These are phyloP conservation scores for Poronia punctata DNA, from an alignment of 495 filamentous ascomycete genomes.

Conservation along the genomic window DNA sequence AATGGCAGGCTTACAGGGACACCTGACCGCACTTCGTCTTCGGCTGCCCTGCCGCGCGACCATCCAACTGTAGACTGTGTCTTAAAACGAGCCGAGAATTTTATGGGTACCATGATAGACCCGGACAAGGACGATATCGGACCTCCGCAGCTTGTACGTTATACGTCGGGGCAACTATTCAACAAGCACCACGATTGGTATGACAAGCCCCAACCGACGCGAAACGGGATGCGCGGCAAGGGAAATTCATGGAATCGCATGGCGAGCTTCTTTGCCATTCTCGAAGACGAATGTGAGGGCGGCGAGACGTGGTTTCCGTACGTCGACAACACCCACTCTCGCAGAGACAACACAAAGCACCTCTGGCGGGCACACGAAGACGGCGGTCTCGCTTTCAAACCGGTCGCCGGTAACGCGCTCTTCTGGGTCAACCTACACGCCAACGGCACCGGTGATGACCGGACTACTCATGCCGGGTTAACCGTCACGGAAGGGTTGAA, in stretches of 20 bases:
- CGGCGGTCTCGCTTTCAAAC: constrained; percentile 45
- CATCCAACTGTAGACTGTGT: constrained; percentile 37
- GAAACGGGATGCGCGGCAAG: constrained; percentile 16
- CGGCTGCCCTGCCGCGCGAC: constrained; percentile 36
- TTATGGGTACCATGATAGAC: constrained; percentile 39
- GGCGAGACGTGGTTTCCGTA: constrained; percentile 44
- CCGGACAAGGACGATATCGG: constrained; percentile 41
- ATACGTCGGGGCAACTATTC: constrained; percentile 37
- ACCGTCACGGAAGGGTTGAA: constrained; percentile 41
- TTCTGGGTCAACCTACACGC: constrained; percentile 48
- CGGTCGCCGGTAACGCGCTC: constrained; percentile 44
- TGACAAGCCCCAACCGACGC: constrained; percentile 24
- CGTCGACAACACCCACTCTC: constrained; percentile 12
- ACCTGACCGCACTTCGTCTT: constrained; percentile 35
- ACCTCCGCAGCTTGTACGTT: constrained; percentile 43
- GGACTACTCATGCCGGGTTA: constrained; percentile 44
- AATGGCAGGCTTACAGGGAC: constrained; percentile 28
- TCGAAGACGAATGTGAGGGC: constrained; percentile 35
- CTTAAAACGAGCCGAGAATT: constrained; percentile 29
- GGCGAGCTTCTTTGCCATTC: constrained; percentile 42
- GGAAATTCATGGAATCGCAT: constrained; percentile 35
- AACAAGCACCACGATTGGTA: constrained; percentile 46
- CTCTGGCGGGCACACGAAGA: constrained; percentile 41
- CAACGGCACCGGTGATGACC: constrained; percentile 40
- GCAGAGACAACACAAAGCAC: constrained; percentile 9